These are phyloP conservation scores for Xylariaceae sp. DNA, from an alignment of 2,329 filamentous ascomycete genomes.

Conservation along the genomic window DNA sequence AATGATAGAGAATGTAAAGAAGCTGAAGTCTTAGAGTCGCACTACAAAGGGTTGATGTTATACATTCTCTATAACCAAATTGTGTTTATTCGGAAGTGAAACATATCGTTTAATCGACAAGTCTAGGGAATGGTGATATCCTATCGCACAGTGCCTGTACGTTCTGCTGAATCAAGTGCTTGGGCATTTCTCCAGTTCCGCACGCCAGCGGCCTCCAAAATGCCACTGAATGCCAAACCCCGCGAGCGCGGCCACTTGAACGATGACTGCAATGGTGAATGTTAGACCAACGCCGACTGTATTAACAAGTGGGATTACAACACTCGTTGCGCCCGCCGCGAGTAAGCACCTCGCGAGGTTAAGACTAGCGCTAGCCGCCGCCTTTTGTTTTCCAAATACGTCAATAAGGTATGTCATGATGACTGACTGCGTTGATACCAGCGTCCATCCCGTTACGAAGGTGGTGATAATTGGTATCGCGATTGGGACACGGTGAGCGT, in stretches of 20 bases:
- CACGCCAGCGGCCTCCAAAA: slow-evolving; percentile 37
- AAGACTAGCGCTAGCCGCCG: slow-evolving; percentile 48
- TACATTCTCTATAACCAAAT: too few species aligned
- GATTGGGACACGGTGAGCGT: slow-evolving; percentile 39
- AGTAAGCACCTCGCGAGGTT: slow-evolving; percentile 51
- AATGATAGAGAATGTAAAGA: too few species aligned
- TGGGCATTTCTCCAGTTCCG: too few species aligned
- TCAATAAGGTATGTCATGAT: slow-evolving; percentile 53
- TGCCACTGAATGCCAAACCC: slow-evolving; percentile 43
- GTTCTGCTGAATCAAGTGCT: too few species aligned
- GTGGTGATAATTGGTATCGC: slow-evolving; percentile 47
- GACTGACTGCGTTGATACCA: slow-evolving; percentile 44
- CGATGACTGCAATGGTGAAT: slow-evolving; percentile 43
- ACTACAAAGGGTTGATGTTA: too few species aligned
- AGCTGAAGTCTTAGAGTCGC: too few species aligned
- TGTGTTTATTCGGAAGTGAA: too few species aligned
- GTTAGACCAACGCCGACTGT: slow-evolving; percentile 42
- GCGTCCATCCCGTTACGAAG: slow-evolving; percentile 50
- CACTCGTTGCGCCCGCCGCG: slow-evolving; percentile 47
- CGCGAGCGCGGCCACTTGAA: slow-evolving; percentile 43
- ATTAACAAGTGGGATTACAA: slow-evolving; percentile 47
- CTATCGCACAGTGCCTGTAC: too few species aligned
- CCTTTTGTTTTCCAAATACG: slow-evolving; percentile 45
- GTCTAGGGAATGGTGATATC: too few species aligned
- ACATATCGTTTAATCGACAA: too few species aligned